Conservation (phyloP, 441 rosid genomes). For the Aquilaria agallochum region DNA sequence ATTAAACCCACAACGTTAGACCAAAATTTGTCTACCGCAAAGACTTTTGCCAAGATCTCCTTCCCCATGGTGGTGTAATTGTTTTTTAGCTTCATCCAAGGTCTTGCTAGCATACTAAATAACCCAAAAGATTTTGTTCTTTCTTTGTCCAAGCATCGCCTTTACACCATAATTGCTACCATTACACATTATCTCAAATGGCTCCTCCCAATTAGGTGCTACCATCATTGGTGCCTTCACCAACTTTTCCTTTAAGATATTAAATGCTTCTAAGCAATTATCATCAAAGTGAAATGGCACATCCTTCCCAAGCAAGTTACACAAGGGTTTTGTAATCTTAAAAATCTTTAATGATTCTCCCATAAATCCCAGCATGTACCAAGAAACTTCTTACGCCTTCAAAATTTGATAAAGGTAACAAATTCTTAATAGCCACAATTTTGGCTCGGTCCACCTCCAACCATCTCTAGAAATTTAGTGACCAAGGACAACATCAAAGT, state of each 20-base stretch:
- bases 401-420: background rate
- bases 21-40: too few relatives aligned
- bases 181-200: constrained; percentile 5
- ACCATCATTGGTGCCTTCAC: background rate
- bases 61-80: background rate
- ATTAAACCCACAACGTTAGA: background rate
- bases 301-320: too few relatives aligned
- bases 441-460: constrained; percentile 3
- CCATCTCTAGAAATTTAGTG: background rate
- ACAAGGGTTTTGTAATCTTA: background rate
- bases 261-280: too few relatives aligned
- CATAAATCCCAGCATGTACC: too few relatives aligned
- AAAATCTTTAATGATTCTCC: background rate
- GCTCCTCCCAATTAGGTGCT: background rate
- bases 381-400: too few relatives aligned
- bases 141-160: background rate
- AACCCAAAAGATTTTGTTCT: background rate
- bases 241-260: background rate
- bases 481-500: background rate
- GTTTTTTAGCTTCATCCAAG: background rate
- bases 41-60: background rate
- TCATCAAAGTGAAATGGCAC: too few relatives aligned
- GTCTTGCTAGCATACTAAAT: background rate
- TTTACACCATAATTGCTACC: background rate
- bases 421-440: background rate